A percentile compares a stretch with the other conserved stretches of the same genome.
Conservation (phyloP, 1,139 yeast species). For the Pichia sp. region DNA sequence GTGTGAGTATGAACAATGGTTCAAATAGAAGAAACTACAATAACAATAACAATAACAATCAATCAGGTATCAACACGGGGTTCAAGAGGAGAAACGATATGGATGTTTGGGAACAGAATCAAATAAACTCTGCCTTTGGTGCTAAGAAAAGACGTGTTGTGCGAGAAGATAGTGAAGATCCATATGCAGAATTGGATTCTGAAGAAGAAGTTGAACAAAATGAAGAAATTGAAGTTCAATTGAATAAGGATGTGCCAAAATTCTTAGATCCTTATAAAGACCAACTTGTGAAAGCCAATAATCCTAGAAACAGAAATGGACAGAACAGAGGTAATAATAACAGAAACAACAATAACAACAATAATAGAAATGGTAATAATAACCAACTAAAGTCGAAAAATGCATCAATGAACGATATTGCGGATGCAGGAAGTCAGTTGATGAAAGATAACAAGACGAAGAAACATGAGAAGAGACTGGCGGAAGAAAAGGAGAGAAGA, state of each 20-base stretch:
- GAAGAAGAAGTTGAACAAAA: slow-evolving; percentile 38
- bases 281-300: slow-evolving; percentile 1
- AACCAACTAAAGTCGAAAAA: slow-evolving; percentile 8
- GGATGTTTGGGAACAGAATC: slow-evolving; percentile 89
- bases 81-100: slow-evolving; percentile 68
- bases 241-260: slow-evolving; percentile 66
- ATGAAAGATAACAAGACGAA: slow-evolving; percentile 67
- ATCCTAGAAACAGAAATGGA: not conserved
- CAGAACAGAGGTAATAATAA: not conserved
- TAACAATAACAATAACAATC: not conserved
- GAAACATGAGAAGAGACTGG: slow-evolving; percentile 49
- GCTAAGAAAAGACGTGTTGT: slow-evolving; percentile 22
- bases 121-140: slow-evolving; percentile 37
- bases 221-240: slow-evolving; percentile 68
- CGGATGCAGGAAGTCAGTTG: slow-evolving; percentile 69
- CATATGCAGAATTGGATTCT: slow-evolving; percentile 35
- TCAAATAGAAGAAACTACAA: not conserved
- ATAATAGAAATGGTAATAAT: not conserved
- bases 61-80: slow-evolving; percentile 1
- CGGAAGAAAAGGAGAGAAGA: slow-evolving; percentile 39
- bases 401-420: slow-evolving; percentile 64
- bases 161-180: slow-evolving; percentile 38
- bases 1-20: not conserved
- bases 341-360: not conserved
- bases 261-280: slow-evolving; percentile 58